Evolutionary conservation across 1,284 basidiomycete species (phyloP).

Genomic region (Ganoderma multipileum): DNA sequence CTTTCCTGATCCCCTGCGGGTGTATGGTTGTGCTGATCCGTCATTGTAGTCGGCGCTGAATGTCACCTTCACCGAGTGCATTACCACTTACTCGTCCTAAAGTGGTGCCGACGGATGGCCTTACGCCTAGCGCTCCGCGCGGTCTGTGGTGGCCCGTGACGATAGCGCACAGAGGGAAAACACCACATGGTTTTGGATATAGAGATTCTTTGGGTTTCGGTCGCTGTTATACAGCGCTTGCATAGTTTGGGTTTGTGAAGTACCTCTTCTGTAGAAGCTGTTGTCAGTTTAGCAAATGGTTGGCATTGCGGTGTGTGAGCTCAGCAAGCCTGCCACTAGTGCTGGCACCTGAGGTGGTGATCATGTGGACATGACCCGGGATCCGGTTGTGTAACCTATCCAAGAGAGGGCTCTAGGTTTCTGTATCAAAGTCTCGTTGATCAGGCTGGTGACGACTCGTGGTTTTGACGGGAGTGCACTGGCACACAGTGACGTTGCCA

Average conservation of each 20-base stretch:
- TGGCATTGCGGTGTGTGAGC: too few species aligned
- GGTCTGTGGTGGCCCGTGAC: conserved; percentile 1
- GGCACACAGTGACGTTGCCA: too few species aligned
- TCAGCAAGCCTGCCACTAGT: too few species aligned
- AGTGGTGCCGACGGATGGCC: not conserved
- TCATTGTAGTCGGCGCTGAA: not conserved
- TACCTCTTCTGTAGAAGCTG: not conserved
- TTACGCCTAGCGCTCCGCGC: not conserved
- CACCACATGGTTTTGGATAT: not conserved
- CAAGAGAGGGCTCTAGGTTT: too few species aligned
- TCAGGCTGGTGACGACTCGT: too few species aligned
- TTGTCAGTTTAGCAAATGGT: not conserved
- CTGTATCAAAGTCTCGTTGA: too few species aligned
- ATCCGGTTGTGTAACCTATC: too few species aligned
- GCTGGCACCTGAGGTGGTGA: too few species aligned
- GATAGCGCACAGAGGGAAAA: not conserved
- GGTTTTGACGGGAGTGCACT: too few species aligned
- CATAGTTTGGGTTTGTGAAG: not conserved
- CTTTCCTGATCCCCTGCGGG: not conserved
- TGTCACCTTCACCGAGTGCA: conserved; percentile 4
- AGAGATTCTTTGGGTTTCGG: not conserved
- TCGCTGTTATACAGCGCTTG: not conserved
- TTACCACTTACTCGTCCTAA: conserved; percentile 5
- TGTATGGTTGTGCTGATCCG: not conserved
- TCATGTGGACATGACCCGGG: too few species aligned